Evolutionary conservation across 2,329 filamentous ascomycete species (phyloP), one percentile per base, ranked within the genome.

Genomic region (Monosporascus sp.): DNA sequence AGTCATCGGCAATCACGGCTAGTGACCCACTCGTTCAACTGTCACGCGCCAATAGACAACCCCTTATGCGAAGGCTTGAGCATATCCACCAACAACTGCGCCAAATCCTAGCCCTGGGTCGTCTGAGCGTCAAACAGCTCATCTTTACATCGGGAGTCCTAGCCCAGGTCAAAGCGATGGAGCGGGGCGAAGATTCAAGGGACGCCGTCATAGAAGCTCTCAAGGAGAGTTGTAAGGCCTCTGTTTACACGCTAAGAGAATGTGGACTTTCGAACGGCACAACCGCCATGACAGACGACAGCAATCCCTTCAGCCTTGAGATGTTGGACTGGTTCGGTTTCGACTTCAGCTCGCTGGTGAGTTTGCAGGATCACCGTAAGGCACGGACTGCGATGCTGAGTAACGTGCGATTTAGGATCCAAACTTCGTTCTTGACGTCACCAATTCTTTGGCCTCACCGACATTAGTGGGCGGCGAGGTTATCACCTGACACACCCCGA

Each of bases 81-180:
- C 59, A 57, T 27, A 50, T 57, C 9, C 57, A 48, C 15, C 58
- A 41, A 20, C 62, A 63, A 53, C 57, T 61, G 55, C 50, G 56
- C 5, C 53, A 62, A 4, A 53, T 61, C 39, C 57, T 64, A 15
- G 50, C 48, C 3, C 52, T 62, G 1, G 62, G 62, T 6, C 52
- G 61, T 3, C 60, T 58, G 14, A 64, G 62, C 15, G 49, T 57
- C 6, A 64, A 62, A 51, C 57, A 59, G 45, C 61, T 61, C 43
- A 50, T 63, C n/a, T 57, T 62, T 27, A 44, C 60, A 20, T 58
- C 60, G n/a, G 56, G 50, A n/a, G 55, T 61, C 6, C 50, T 64
- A n/a, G 44, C 43, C 15, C 57, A 63, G 7, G 59, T 63, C 35
- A 52, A 55, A 15, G 55, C 57, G 2, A 45, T 57, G 20, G 59